Conservation (phyloP, 805 yeast genomes). For the Wickerhamiella kazuoi region DNA sequence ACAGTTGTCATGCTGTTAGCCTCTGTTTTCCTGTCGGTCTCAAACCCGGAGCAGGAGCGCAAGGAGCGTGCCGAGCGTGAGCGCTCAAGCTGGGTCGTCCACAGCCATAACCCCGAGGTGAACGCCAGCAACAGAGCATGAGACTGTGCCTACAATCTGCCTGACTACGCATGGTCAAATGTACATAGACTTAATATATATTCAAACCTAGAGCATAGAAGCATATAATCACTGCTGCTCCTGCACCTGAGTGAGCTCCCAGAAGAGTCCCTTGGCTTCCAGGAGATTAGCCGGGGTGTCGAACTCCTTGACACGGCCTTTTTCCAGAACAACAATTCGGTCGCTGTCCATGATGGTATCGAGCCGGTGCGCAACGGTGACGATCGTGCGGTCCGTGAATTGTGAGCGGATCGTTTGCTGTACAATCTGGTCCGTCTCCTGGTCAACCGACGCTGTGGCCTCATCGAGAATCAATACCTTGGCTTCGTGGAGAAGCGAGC, state of each 20-base stretch:
- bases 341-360: constrained; percentile 51
- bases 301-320: constrained; percentile 36
- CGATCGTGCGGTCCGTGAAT: constrained; percentile 47
- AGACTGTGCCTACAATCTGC: too few species aligned
- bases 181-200: neutral
- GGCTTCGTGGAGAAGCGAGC: constrained; percentile 53
- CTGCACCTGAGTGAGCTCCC: constrained; percentile 3
- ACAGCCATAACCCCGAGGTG: too few species aligned
- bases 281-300: constrained; percentile 46
- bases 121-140: too few species aligned
- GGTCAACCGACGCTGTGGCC: constrained; percentile 49
- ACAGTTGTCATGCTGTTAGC: constrained; percentile 57
- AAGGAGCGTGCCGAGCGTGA: constrained; percentile 3
- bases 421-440: constrained; percentile 57
- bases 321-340: constrained; percentile 37
- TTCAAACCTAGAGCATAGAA: neutral
- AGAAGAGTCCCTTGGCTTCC: constrained; percentile 27
- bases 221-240: neutral
- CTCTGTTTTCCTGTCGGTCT: constrained; percentile 13
- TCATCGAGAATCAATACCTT: constrained; percentile 58
- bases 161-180: too few species aligned
- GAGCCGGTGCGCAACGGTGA: constrained; percentile 70
- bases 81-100: too few species aligned
- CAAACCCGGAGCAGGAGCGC: constrained; percentile 3
- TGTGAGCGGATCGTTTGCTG: constrained; percentile 48